Evolutionary conservation across 495 filamentous ascomycete species (phyloP).

Genomic region (Daldinia childiae): DNA sequence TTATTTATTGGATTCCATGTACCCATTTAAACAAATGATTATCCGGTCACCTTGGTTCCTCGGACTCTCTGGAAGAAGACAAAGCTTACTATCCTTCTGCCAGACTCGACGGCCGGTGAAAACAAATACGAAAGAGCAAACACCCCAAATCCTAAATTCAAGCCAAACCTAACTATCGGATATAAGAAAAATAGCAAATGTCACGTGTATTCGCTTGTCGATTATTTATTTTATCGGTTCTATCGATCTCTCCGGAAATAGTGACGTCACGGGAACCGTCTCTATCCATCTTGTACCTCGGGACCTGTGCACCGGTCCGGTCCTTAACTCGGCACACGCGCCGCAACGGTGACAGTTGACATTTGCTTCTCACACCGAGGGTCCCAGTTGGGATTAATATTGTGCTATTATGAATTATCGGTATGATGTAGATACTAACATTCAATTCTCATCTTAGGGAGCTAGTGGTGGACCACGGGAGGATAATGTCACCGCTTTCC

Average conservation of each 20-base stretch:
- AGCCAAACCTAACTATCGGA: background rate
- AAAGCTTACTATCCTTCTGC: conserved; percentile 3
- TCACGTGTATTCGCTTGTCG: conserved; percentile 33
- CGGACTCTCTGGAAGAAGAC: background rate
- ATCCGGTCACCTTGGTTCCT: background rate
- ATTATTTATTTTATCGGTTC: conserved; percentile 12
- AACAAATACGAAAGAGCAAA: conserved; percentile 1
- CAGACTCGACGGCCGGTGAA: background rate
- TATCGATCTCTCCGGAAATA: background rate
- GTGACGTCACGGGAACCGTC: conserved; percentile 34
- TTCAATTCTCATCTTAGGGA: conserved; percentile 65
- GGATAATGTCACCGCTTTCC: conserved; percentile 85
- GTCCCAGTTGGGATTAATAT: background rate
- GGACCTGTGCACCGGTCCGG: background rate
- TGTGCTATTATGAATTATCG: background rate
- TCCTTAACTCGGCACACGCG: background rate
- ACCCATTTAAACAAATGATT: background rate
- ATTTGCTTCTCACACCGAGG: background rate
- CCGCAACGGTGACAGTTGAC: background rate
- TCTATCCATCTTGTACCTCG: conserved; percentile 6
- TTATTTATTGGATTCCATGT: background rate
- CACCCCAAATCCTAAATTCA: background rate
- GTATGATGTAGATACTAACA: conserved; percentile 39
- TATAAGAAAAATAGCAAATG: conserved; percentile 4
- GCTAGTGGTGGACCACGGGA: conserved; percentile 90